These are phyloP conservation scores for Alternaria ethzedia DNA, from an alignment of 2,329 filamentous ascomycete species.

Conservation along the genomic window DNA sequence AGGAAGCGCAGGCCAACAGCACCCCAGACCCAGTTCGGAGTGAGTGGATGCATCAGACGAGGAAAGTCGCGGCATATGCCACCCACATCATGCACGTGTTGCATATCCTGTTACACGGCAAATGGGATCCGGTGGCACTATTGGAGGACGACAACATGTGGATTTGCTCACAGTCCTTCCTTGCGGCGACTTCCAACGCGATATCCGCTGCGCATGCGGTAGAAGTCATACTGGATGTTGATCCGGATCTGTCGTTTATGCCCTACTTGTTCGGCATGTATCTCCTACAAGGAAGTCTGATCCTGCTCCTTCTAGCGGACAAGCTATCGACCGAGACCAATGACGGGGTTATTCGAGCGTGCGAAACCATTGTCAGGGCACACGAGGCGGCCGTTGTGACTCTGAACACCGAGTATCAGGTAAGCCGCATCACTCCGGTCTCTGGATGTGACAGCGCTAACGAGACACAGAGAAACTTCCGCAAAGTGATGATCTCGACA, in stretches of 20 bases:
- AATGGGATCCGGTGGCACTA: slow-evolving; percentile 92
- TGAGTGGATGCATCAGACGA: slow-evolving; percentile 82
- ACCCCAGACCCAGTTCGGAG: slow-evolving; percentile 55
- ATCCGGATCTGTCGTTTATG: slow-evolving; percentile 93
- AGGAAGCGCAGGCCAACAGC: slow-evolving; percentile 44
- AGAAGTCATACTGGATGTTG: slow-evolving; percentile 83
- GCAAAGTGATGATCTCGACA: slow-evolving; percentile 58
- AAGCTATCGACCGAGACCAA: slow-evolving; percentile 86
- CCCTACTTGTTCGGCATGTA: slow-evolving; percentile 97
- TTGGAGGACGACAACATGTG: slow-evolving; percentile 91
- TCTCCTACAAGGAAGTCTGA: slow-evolving; percentile 84
- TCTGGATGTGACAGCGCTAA: slow-evolving; percentile 4
- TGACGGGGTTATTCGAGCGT: slow-evolving; percentile 82
- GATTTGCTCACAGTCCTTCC: slow-evolving; percentile 89
- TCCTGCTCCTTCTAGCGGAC: slow-evolving; percentile 85
- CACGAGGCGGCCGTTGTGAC: slow-evolving; percentile 96
- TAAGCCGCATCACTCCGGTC: slow-evolving; percentile 40
- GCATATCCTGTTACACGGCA: slow-evolving; percentile 85
- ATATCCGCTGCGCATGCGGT: slow-evolving; percentile 89
- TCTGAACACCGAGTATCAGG: slow-evolving; percentile 94
- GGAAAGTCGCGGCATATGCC: slow-evolving; percentile 85
- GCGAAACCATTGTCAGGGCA: slow-evolving; percentile 89
- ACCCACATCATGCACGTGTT: slow-evolving; percentile 94
- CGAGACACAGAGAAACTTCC: slow-evolving; percentile 57
- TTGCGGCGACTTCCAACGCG: slow-evolving; percentile 84